Evolutionary conservation across 805 yeast genomes (phyloP).

Genomic region (Kazachstania kunashirensis): DNA sequence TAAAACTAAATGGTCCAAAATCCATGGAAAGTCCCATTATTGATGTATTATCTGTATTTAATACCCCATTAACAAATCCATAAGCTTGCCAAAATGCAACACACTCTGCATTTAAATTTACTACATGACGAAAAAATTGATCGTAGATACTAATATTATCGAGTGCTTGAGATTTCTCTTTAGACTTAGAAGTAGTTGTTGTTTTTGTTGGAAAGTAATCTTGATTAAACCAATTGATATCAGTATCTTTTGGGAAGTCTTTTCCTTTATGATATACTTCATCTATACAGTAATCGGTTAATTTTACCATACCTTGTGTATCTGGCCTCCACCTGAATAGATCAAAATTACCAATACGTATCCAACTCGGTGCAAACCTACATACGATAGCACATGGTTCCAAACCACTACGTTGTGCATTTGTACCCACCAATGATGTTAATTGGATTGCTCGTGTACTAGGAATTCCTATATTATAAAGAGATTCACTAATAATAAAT

Average conservation of each 20-base stretch:
- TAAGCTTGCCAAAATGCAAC: slow-evolving; percentile 84
- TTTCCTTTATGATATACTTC: slow-evolving; percentile 42
- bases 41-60: slow-evolving; percentile 90
- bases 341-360: slow-evolving; percentile 84
- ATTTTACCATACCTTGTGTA: slow-evolving; percentile 45
- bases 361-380: slow-evolving; percentile 78
- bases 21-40: slow-evolving; percentile 82
- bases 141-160: slow-evolving; percentile 50
- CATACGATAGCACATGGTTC: slow-evolving; percentile 82
- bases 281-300: slow-evolving; percentile 66
- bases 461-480: slow-evolving; percentile 76
- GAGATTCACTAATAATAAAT: slow-evolving; percentile 72
- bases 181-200: too few species aligned
- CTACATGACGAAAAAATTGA: slow-evolving; percentile 58
- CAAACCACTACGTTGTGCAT: slow-evolving; percentile 53
- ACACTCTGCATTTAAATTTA: slow-evolving; percentile 62
- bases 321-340: slow-evolving; percentile 67
- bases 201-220: slow-evolving; percentile 18
- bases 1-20: slow-evolving; percentile 88
- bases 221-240: slow-evolving; percentile 16
- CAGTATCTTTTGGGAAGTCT: slow-evolving; percentile 22
- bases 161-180: slow-evolving; percentile 20
- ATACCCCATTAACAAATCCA: slow-evolving; percentile 88
- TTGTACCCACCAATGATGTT: slow-evolving; percentile 60
- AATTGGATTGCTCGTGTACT: slow-evolving; percentile 75